phyloP scores from a whole-genome alignment of 805 yeast genomes.

The Kazachstania viticola region DNA sequence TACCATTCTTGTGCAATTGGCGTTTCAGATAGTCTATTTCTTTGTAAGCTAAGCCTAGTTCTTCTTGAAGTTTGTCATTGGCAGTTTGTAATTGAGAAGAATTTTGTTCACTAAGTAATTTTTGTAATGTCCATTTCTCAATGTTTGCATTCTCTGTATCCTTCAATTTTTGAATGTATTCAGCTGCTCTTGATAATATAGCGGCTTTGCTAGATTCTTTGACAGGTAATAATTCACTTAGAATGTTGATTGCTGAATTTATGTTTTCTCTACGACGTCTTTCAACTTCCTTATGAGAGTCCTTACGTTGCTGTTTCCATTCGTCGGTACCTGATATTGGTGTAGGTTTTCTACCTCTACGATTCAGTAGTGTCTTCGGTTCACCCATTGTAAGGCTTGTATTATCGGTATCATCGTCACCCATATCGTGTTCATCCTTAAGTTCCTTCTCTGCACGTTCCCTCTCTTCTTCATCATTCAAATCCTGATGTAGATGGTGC shows the following conservation, averaged over 20 bases:
- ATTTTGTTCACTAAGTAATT: conserved; percentile 83
- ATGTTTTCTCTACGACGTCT: conserved; percentile 83
- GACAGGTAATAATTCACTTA: conserved; percentile 69
- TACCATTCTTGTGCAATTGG: conserved; percentile 15
- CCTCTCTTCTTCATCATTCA: neutral
- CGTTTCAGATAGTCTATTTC: conserved; percentile 80
- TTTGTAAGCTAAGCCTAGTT: conserved; percentile 83
- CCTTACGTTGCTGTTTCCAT: conserved; percentile 47
- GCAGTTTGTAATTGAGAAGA: conserved; percentile 73
- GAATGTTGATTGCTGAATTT: conserved; percentile 73
- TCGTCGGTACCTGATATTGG: conserved; percentile 21
- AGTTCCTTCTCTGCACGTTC: neutral
- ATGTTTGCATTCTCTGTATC: conserved; percentile 82
- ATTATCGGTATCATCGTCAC: too few relatives aligned
- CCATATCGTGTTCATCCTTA: conserved; percentile 1
- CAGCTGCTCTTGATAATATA: conserved; percentile 78
- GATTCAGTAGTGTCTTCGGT: neutral
- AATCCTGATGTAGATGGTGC: neutral
- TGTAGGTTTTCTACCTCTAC: conserved; percentile 22
- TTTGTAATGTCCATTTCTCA: conserved; percentile 93
- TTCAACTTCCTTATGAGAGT: conserved; percentile 93
- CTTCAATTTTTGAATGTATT: conserved; percentile 78
- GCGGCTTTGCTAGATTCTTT: conserved; percentile 79
- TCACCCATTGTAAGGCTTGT: neutral
- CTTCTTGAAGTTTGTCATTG: conserved; percentile 79